These are phyloP conservation scores for Plectosphaerella sp. DNA, from an alignment of 2,329 filamentous ascomycete genomes.

Conservation along the genomic window DNA sequence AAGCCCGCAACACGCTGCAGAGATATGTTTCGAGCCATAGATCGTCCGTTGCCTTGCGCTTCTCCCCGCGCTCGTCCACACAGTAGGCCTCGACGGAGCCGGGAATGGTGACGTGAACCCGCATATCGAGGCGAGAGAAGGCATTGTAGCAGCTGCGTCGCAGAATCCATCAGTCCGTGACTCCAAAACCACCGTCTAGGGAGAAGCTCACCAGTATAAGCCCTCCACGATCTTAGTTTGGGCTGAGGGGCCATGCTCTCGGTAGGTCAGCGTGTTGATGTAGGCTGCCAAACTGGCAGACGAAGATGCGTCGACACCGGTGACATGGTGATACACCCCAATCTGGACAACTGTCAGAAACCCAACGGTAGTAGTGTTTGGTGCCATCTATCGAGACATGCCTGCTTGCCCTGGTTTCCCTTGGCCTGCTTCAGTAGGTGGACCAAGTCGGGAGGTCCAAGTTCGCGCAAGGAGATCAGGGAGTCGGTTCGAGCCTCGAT, in stretches of 20 bases:
- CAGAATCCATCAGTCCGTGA: neutral
- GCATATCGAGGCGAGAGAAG: conserved; percentile 96
- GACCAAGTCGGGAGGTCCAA: conserved; percentile 92
- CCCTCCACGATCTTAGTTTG: conserved; percentile 85
- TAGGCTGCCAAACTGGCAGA: conserved; percentile 96
- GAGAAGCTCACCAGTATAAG: conserved; percentile 69
- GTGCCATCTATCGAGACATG: conserved; percentile 17
- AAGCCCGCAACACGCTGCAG: conserved; percentile 88
- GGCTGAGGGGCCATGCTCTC: conserved; percentile 68
- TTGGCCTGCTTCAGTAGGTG: conserved; percentile 78
- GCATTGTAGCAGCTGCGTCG: conserved; percentile 84
- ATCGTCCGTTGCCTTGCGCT: conserved; percentile 86
- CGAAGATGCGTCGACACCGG: conserved; percentile 92
- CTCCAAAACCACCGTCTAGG: neutral
- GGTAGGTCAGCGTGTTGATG: conserved; percentile 95
- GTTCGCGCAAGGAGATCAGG: conserved; percentile 78
- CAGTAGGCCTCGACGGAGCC: conserved; percentile 97
- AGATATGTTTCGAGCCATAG: conserved; percentile 97
- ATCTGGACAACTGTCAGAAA: conserved; percentile 45
- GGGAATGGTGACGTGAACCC: conserved; percentile 94
- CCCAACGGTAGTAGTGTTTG: neutral
- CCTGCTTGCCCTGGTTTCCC: conserved; percentile 53
- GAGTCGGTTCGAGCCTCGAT: conserved; percentile 91
- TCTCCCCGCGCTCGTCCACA: conserved; percentile 93
- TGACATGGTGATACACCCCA: conserved; percentile 97